These are phyloP conservation scores for Phytophthora citrophthora DNA, from an alignment of 352 stramenopile genomes.

Conservation along the genomic window DNA sequence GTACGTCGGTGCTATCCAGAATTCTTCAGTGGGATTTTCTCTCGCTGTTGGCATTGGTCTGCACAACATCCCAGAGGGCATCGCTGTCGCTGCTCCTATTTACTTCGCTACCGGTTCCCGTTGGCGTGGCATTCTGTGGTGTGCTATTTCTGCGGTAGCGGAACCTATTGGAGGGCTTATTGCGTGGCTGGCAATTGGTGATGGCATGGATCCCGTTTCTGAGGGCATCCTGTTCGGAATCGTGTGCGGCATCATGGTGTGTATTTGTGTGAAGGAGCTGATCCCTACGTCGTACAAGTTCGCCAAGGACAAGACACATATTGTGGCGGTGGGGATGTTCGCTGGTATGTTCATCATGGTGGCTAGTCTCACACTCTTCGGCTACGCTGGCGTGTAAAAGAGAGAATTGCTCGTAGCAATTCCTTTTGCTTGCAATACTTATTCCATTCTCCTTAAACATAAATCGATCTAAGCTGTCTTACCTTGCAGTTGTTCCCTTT, in stretches of 20 bases:
- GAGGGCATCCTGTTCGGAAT: constrained; percentile 2
- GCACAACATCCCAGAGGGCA: constrained; percentile 9
- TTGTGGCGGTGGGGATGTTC: constrained; percentile 82
- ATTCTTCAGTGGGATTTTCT: not conserved
- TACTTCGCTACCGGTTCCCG: constrained; percentile 95
- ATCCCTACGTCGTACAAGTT: constrained; percentile 92
- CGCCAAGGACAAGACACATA: constrained; percentile 71
- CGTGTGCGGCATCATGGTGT: constrained; percentile 1
- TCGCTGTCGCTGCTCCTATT: constrained; percentile 94
- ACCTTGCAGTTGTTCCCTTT: no score
- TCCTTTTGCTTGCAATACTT: not conserved
- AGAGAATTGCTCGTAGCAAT: not conserved
- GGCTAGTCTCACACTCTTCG: constrained; percentile 51
- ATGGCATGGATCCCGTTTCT: not conserved
- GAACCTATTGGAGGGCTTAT: constrained; percentile 90
- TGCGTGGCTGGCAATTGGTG: constrained; percentile 58
- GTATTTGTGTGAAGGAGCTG: constrained; percentile 64
- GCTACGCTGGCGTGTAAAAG: constrained; percentile 56
- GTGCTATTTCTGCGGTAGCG: constrained; percentile 83
- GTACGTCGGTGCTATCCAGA: not conserved
- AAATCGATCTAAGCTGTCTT: no score
- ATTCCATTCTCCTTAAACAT: no score
- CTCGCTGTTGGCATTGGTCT: not conserved
- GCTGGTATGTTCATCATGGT: constrained; percentile 88
- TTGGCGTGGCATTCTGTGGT: constrained; percentile 93